phyloP scores from a whole-genome alignment of 1,139 yeast genomes.

The Yamadazyma pseudoaaseri region DNA sequence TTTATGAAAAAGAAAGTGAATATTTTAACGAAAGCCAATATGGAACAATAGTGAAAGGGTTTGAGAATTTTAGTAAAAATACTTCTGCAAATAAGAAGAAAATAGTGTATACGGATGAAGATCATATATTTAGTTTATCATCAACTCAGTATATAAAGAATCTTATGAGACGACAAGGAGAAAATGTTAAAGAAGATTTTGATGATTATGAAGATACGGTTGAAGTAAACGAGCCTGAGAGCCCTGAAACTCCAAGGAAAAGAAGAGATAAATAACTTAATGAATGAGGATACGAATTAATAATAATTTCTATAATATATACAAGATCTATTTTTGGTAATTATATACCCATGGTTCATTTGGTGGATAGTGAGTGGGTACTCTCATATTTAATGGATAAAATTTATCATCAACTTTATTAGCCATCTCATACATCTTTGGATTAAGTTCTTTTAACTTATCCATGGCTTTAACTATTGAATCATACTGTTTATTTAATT shows the following conservation, averaged over 20 bases:
- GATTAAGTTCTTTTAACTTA: slow-evolving; percentile 52
- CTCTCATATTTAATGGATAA: slow-evolving; percentile 76
- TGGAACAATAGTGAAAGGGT: slow-evolving; percentile 88
- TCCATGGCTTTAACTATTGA: slow-evolving; percentile 73
- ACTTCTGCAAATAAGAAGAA: slow-evolving; percentile 45
- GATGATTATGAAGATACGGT: slow-evolving; percentile 49
- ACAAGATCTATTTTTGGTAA: slow-evolving; percentile 25
- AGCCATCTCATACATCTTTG: slow-evolving; percentile 53
- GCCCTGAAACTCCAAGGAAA: slow-evolving; percentile 1
- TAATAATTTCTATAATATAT: slow-evolving; percentile 2
- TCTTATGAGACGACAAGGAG: slow-evolving; percentile 43
- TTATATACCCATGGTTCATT: slow-evolving; percentile 77
- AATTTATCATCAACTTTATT: slow-evolving; percentile 42
- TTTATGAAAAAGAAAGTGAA: slow-evolving; percentile 77
- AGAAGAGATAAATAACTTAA: background rate
- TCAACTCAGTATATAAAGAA: slow-evolving; percentile 71
- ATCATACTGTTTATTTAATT: slow-evolving; percentile 61
- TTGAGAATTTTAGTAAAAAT: slow-evolving; percentile 71
- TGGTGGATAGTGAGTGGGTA: slow-evolving; percentile 93
- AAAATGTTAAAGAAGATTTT: slow-evolving; percentile 30
- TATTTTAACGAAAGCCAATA: slow-evolving; percentile 68
- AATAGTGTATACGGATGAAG: slow-evolving; percentile 68
- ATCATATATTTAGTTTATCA: slow-evolving; percentile 80
- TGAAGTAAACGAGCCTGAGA: slow-evolving; percentile 26
- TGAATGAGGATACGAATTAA: background rate